These are phyloP conservation scores for Lepiota brunneoincarnata DNA, from an alignment of 768 basidiomycete species.

Conservation along the genomic window DNA sequence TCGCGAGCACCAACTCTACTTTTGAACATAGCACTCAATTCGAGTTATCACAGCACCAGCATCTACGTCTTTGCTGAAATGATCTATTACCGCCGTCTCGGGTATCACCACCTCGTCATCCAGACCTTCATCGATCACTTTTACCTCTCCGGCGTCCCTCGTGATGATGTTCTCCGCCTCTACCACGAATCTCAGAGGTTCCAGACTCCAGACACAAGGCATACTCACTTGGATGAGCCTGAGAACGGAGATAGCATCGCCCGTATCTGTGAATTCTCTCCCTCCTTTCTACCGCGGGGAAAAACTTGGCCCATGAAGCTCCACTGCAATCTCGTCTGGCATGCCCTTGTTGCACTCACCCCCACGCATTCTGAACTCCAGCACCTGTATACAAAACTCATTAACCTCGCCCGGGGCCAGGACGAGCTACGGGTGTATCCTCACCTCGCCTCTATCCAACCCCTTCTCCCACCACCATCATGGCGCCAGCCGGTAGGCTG, in stretches of 20 bases:
- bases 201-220: conserved; percentile 1
- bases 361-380: conserved; percentile 23
- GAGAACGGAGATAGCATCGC: conserved; percentile 5
- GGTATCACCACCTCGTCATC: conserved; percentile 31
- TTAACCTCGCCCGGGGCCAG: conserved; percentile 22
- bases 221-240: conserved; percentile 4
- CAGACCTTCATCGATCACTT: conserved; percentile 50
- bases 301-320: conserved; percentile 33
- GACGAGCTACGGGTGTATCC: conserved; percentile 1
- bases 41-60: conserved; percentile 18
- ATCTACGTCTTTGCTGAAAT: conserved; percentile 41
- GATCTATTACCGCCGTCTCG: conserved; percentile 33
- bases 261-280: conserved; percentile 12
- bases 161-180: conserved; percentile 26
- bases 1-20: conserved; percentile 31
- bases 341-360: conserved; percentile 28
- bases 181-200: conserved; percentile 14
- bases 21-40: conserved; percentile 26
- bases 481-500: conserved; percentile 20
- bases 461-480: conserved; percentile 28
- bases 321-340: conserved; percentile 40
- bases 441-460: conserved; percentile 15
- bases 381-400: conserved; percentile 42
- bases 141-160: conserved; percentile 50
- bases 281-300: conserved; percentile 9